These are phyloP conservation scores for Pseudocercospora musae DNA, from an alignment of 2,329 filamentous ascomycete genomes.

Conservation along the genomic window DNA sequence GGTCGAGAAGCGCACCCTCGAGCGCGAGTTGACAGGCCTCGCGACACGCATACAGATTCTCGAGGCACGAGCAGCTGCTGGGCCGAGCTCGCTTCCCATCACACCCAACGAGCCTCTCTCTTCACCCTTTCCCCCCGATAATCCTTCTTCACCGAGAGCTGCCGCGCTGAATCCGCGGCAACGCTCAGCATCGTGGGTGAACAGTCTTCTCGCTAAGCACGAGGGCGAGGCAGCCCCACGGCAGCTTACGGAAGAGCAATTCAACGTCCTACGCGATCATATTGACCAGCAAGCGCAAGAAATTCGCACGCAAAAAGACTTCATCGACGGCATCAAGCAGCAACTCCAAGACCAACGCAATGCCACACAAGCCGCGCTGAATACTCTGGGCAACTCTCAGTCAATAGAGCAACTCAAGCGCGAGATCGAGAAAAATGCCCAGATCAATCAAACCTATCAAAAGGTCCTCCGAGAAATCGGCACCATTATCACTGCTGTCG, in stretches of 20 bases:
- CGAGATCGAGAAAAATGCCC: conserved; percentile 93
- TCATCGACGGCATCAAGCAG: conserved; percentile 79
- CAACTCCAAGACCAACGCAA: conserved; percentile 83
- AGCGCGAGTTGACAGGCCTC: conserved; percentile 78
- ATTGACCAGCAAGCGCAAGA: conserved; percentile 91
- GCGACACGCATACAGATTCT: conserved; percentile 74
- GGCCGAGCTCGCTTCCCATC: conserved; percentile 59
- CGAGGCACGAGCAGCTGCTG: conserved; percentile 67
- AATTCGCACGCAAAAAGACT: conserved; percentile 80
- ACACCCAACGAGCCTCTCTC: conserved; percentile 68
- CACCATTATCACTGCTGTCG: conserved; percentile 94
- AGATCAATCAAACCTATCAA: conserved; percentile 97
- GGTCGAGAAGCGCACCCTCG: conserved; percentile 71
- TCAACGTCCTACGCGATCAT: conserved; percentile 81
- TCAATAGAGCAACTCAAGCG: conserved; percentile 87
- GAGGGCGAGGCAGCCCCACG: conserved; percentile 47
- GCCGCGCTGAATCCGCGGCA: conserved; percentile 30
- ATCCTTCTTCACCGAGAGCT: conserved; percentile 37
- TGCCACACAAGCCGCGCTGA: conserved; percentile 76
- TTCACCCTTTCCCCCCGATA: conserved; percentile 57
- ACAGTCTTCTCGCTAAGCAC: conserved; percentile 54
- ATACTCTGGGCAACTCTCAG: conserved; percentile 76
- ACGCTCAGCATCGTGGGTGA: conserved; percentile 45
- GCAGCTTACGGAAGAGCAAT: conserved; percentile 73
- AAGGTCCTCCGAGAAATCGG: conserved; percentile 95